Evolutionary conservation across 371 early-diverging fungal species (phyloP).

Genomic region (Nematocida homosporus): DNA sequence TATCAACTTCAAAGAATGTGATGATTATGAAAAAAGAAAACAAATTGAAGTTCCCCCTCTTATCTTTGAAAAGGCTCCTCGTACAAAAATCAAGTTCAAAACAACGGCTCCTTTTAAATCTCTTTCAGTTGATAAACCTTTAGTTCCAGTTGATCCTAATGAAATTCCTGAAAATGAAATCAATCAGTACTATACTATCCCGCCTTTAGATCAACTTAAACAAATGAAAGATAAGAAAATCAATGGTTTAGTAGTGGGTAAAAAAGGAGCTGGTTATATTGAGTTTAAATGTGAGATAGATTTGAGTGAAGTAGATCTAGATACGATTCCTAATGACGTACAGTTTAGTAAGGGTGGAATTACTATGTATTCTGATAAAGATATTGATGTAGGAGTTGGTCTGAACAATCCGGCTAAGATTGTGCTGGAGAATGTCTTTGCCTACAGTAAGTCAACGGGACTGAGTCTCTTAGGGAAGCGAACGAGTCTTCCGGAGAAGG

Average conservation of each 20-base stretch:
- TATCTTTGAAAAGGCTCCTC: constrained; percentile 26
- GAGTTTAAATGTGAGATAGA: constrained; percentile 35
- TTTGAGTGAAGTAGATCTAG: constrained; percentile 24
- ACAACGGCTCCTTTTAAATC: constrained; percentile 6
- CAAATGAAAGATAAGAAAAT: constrained; percentile 26
- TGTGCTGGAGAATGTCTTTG: constrained; percentile 2
- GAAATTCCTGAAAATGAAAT: background rate
- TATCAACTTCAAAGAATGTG: constrained; percentile 51
- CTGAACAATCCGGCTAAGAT: constrained; percentile 27
- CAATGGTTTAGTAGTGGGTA: constrained; percentile 28
- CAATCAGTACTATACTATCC: constrained; percentile 37
- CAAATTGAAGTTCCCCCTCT: constrained; percentile 33
- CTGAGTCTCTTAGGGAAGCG: background rate
- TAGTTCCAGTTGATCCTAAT: background rate
- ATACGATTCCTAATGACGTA: constrained; percentile 9
- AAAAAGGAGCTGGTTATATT: constrained; percentile 5
- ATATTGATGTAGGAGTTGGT: constrained; percentile 17
- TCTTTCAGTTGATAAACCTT: background rate
- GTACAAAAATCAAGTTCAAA: constrained; percentile 53
- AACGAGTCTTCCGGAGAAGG: background rate
- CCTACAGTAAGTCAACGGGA: constrained; percentile 46
- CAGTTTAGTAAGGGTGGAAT: background rate
- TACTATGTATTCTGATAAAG: background rate
- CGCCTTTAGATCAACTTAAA: constrained; percentile 35
- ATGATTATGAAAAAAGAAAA: constrained; percentile 39